phyloP scores from a whole-genome alignment of 106 monocot genomes.

The Hemerocallis citrina region DNA sequence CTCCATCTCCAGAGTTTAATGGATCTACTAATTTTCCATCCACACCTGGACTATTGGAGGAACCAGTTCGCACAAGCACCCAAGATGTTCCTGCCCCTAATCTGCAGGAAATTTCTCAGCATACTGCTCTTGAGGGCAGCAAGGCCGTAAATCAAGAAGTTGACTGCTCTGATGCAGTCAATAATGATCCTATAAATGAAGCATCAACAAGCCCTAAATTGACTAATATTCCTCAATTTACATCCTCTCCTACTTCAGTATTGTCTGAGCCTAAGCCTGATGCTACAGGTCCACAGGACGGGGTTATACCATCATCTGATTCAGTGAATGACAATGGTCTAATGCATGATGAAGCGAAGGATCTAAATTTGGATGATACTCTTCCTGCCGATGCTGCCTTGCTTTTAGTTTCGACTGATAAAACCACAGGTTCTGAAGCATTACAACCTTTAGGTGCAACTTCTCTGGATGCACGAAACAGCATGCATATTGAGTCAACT shows the following conservation, averaged over 20 bases:
- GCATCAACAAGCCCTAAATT: slow-evolving; percentile 4
- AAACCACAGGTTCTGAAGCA: no score
- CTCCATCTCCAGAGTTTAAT: slow-evolving; percentile 23
- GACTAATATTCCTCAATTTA: slow-evolving; percentile 4
- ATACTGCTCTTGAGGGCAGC: slow-evolving; percentile 26
- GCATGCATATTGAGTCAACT: not conserved
- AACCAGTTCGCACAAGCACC: slow-evolving; percentile 39
- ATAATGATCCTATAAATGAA: slow-evolving; percentile 3
- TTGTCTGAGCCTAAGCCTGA: slow-evolving; percentile 11
- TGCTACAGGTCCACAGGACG: not conserved
- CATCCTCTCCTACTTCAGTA: slow-evolving; percentile 9
- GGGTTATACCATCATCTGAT: no score
- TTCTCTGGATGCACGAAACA: not conserved
- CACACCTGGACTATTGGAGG: slow-evolving; percentile 75
- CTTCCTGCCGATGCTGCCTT: no score
- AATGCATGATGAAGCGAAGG: not conserved
- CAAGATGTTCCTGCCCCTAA: slow-evolving; percentile 41
- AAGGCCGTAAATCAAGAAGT: slow-evolving; percentile 12
- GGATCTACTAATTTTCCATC: slow-evolving; percentile 63
- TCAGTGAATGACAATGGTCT: not conserved
- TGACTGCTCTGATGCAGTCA: slow-evolving; percentile 11
- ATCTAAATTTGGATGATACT: not conserved
- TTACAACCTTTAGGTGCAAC: not conserved
- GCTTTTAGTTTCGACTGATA: no score
- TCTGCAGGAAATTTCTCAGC: slow-evolving; percentile 21